Percentiles rank a stretch among this genome's conserved stretches.
phyloP scores from a whole-genome alignment of 2,329 filamentous ascomycete species.

The Zalaria obscura region DNA sequence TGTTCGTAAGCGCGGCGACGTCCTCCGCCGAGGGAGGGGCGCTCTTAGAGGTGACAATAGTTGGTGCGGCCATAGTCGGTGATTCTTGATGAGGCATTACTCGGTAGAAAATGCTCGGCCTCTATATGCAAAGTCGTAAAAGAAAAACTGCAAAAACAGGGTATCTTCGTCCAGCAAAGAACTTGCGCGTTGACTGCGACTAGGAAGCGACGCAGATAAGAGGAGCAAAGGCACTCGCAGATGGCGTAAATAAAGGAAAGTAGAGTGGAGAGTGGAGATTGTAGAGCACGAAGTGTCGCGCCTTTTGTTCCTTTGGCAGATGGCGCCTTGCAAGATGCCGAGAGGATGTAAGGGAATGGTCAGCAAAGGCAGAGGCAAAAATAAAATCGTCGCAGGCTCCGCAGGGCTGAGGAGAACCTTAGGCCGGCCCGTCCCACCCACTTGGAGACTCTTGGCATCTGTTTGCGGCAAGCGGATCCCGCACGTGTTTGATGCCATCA shows the following conservation, averaged over 20 bases:
- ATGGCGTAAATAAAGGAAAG: slow-evolving; percentile 1
- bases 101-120: not conserved
- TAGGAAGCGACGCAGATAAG: not conserved
- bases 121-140: not conserved
- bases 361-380: too few species aligned
- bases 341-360: too few species aligned
- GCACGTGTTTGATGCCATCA: too few species aligned
- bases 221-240: not conserved
- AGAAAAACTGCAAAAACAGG: not conserved
- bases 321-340: too few species aligned
- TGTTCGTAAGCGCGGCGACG: slow-evolving; percentile 25
- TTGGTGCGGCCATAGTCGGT: slow-evolving; percentile 30
- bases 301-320: too few species aligned
- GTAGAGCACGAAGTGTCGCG: slow-evolving; percentile 1
- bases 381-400: too few species aligned
- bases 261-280: slow-evolving; percentile 16
- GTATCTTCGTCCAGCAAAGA: not conserved
- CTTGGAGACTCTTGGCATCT: too few species aligned
- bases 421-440: too few species aligned
- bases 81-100: slow-evolving; percentile 37
- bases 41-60: slow-evolving; percentile 30
- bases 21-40: slow-evolving; percentile 33
- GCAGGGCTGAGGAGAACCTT: too few species aligned
- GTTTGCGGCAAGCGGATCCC: too few species aligned
- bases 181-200: not conserved